These are phyloP conservation scores for Saccharomyces kudriavzevii DNA, from an alignment of 805 yeast species.

Conservation along the genomic window DNA sequence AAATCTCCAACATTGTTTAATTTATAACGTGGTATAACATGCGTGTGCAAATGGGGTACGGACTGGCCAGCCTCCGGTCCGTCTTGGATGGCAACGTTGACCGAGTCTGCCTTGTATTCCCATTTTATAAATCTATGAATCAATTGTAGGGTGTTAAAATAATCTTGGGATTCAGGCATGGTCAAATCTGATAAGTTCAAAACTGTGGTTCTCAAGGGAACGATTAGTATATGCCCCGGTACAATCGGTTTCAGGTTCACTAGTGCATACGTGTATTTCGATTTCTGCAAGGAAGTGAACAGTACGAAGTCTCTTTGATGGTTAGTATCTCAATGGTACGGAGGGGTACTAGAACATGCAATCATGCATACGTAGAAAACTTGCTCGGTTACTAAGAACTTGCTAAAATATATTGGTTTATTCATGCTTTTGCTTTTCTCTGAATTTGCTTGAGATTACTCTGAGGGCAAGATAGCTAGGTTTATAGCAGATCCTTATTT, in stretches of 20 bases:
- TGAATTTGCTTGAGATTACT: neutral
- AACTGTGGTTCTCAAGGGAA: slow-evolving; percentile 62
- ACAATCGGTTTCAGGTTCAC: slow-evolving; percentile 89
- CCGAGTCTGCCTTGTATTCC: slow-evolving; percentile 67
- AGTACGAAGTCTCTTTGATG: neutral
- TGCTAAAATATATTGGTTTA: slow-evolving; percentile 25
- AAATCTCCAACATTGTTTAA: slow-evolving; percentile 58
- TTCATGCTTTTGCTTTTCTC: neutral
- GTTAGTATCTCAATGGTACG: neutral
- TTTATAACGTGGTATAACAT: slow-evolving; percentile 75
- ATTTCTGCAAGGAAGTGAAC: slow-evolving; percentile 27
- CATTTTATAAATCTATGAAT: slow-evolving; percentile 60
- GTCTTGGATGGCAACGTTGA: slow-evolving; percentile 91
- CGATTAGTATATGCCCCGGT: slow-evolving; percentile 88
- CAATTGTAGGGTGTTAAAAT: slow-evolving; percentile 64
- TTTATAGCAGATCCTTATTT: neutral
- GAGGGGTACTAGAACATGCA: neutral
- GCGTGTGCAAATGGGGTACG: slow-evolving; percentile 93
- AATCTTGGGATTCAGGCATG: slow-evolving; percentile 66
- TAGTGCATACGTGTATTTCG: slow-evolving; percentile 67
- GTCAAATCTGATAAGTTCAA: slow-evolving; percentile 62
- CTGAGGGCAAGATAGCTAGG: neutral
- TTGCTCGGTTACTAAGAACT: slow-evolving; percentile 29
- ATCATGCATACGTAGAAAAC: slow-evolving; percentile 23
- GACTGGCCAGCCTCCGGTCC: slow-evolving; percentile 95